Conservation (phyloP, 805 yeast species). For the Yamadazyma laniorum region DNA sequence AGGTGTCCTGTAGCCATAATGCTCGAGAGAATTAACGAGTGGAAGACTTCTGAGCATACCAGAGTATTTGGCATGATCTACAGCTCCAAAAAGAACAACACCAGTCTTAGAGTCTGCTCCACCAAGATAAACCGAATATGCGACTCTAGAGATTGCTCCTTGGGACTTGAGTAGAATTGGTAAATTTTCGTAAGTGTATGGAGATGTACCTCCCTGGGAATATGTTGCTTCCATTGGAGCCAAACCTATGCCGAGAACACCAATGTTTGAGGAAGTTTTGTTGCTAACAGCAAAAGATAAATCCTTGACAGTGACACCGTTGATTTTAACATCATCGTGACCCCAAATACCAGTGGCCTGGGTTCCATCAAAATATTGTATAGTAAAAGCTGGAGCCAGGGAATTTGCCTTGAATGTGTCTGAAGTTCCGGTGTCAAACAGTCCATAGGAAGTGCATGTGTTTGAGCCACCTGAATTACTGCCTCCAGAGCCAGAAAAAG, state of each 20-base stretch:
- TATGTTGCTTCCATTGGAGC: slow-evolving; percentile 65
- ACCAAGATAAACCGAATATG: slow-evolving; percentile 39
- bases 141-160: slow-evolving; percentile 33
- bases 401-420: slow-evolving; percentile 37
- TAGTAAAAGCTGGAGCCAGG: slow-evolving; percentile 41
- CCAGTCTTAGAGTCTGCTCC: slow-evolving; percentile 25
- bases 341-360: slow-evolving; percentile 58
- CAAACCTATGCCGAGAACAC: slow-evolving; percentile 76
- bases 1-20: slow-evolving; percentile 34
- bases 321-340: slow-evolving; percentile 55
- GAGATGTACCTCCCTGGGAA: slow-evolving; percentile 8
- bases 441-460: slow-evolving; percentile 10
- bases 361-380: slow-evolving; percentile 49
- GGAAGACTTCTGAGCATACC: slow-evolving; percentile 29
- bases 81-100: slow-evolving; percentile 41
- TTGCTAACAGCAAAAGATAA: slow-evolving; percentile 76
- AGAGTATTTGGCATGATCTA: slow-evolving; percentile 40
- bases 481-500: not conserved
- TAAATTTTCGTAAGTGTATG: slow-evolving; percentile 37
- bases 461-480: slow-evolving; percentile 2
- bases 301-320: slow-evolving; percentile 45
- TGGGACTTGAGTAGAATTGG: slow-evolving; percentile 32
- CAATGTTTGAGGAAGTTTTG: slow-evolving; percentile 57
- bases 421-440: slow-evolving; percentile 22
- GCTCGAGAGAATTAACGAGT: slow-evolving; percentile 38